Percentiles rank a stretch among this genome's conserved stretches.
Conservation (phyloP, 441 rosid species). For the Brassica balearica region DNA sequence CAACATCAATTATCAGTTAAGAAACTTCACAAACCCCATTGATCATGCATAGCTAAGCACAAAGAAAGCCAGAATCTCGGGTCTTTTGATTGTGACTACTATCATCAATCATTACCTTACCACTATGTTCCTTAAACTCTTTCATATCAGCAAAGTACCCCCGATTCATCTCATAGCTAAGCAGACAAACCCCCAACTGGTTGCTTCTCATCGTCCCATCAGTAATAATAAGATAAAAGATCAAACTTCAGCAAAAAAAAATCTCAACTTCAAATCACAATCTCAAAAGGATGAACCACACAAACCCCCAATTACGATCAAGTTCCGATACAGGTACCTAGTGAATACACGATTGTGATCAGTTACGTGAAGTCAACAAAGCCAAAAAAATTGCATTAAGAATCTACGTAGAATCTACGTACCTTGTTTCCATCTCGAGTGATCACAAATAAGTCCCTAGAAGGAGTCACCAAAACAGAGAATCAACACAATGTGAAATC, state of each 20-base stretch:
- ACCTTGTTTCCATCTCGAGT: slow-evolving; percentile 63
- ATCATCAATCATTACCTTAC: slow-evolving; percentile 63
- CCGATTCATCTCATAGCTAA: slow-evolving; percentile 75
- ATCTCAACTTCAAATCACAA: not conserved
- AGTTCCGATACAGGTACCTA: slow-evolving; percentile 69
- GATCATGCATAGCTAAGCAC: slow-evolving; percentile 11
- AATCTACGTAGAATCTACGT: slow-evolving; percentile 16
- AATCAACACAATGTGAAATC: slow-evolving; percentile 10
- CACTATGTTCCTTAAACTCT: slow-evolving; percentile 80
- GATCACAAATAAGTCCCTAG: slow-evolving; percentile 67
- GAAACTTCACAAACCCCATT: slow-evolving; percentile 7
- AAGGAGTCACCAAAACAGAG: slow-evolving; percentile 50
- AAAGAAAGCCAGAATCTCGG: no score
- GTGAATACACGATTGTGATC: slow-evolving; percentile 7
- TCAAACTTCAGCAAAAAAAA: not conserved
- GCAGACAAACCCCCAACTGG: no score
- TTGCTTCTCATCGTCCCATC: not conserved
- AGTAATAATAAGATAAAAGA: not conserved
- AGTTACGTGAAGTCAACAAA: slow-evolving; percentile 2
- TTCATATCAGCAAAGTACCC: slow-evolving; percentile 81
- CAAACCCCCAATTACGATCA: slow-evolving; percentile 31
- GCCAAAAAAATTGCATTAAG: not conserved
- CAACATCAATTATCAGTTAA: slow-evolving; percentile 4
- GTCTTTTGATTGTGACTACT: no score
- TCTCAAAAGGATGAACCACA: not conserved